A percentile compares a stretch with the other conserved stretches of the same genome.
Evolutionary conservation across 345 rosid species (phyloP).

Genomic region (Citrus cavaleriei): DNA sequence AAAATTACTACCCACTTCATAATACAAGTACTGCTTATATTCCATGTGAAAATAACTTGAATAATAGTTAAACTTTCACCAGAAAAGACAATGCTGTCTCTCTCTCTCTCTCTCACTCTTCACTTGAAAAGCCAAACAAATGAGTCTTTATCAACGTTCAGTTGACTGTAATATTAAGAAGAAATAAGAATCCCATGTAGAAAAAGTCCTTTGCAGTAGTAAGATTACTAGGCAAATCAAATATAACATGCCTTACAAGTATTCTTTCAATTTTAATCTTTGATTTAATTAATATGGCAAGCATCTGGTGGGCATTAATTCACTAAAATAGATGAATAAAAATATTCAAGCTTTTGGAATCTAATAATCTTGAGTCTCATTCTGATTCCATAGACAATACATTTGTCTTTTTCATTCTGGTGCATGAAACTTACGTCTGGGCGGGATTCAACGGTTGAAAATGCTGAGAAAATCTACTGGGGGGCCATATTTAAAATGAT

Average conservation of each 20-base stretch:
- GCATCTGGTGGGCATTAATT: neutral
- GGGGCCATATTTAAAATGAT: neutral
- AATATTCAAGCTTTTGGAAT: neutral
- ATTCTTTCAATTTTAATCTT: neutral
- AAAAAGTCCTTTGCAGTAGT: neutral
- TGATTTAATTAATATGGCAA: neutral
- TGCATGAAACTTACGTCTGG: neutral
- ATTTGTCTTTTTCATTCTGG: constrained; percentile 1
- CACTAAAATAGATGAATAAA: neutral
- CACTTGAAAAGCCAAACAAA: neutral
- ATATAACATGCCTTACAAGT: neutral
- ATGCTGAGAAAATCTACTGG: neutral
- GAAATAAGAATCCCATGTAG: neutral
- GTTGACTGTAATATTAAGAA: neutral
- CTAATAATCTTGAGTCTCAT: neutral
- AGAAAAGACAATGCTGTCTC: neutral
- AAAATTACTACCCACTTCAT: neutral
- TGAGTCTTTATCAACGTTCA: neutral
- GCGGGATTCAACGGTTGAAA: neutral
- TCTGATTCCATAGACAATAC: neutral
- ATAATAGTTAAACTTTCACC: neutral
- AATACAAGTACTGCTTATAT: neutral
- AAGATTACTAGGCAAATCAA: neutral
- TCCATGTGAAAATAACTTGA: neutral
- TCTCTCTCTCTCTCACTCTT: too few relatives aligned